These are phyloP conservation scores for Tagetes patula DNA, from an alignment of 129 eudicot species.

Conservation along the genomic window DNA sequence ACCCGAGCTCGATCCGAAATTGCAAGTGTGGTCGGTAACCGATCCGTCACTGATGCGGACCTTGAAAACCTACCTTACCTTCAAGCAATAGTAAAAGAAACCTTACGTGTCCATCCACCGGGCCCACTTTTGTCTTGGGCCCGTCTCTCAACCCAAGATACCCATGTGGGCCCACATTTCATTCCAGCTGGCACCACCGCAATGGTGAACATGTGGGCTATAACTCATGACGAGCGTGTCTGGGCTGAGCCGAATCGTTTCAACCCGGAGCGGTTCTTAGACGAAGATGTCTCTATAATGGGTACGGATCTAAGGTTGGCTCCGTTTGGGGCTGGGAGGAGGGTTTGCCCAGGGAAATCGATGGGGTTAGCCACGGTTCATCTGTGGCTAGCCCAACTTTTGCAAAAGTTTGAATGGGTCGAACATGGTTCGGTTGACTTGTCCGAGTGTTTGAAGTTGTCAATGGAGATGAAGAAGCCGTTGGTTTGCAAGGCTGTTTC, in stretches of 20 bases:
- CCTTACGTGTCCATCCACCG: constrained; percentile 85
- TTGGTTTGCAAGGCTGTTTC: constrained; percentile 80
- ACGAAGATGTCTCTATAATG: constrained; percentile 61
- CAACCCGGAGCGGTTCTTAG: constrained; percentile 75
- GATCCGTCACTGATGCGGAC: constrained; percentile 51
- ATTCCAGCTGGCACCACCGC: constrained; percentile 90
- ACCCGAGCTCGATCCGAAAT: constrained; percentile 81
- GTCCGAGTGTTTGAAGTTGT: constrained; percentile 78
- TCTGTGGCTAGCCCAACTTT: constrained; percentile 79
- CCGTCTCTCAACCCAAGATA: constrained; percentile 80
- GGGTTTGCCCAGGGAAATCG: constrained; percentile 97
- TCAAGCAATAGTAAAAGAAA: constrained; percentile 77
- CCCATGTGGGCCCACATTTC: constrained; percentile 67
- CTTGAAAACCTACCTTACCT: constrained; percentile 71
- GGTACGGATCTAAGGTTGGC: constrained; percentile 89
- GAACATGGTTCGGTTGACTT: constrained; percentile 59
- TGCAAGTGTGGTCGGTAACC: constrained; percentile 47
- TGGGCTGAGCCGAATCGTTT: constrained; percentile 64
- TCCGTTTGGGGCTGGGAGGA: constrained; percentile 94
- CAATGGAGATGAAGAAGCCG: constrained; percentile 85
- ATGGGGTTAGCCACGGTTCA: constrained; percentile 89
- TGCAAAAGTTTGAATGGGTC: constrained; percentile 72
- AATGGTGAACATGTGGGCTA: constrained; percentile 99
- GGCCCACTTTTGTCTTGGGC: constrained; percentile 99
- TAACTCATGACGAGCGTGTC: constrained; percentile 59